Evolutionary conservation across 2,329 filamentous ascomycete genomes (phyloP).

Genomic region (Diaporthe batatas): DNA sequence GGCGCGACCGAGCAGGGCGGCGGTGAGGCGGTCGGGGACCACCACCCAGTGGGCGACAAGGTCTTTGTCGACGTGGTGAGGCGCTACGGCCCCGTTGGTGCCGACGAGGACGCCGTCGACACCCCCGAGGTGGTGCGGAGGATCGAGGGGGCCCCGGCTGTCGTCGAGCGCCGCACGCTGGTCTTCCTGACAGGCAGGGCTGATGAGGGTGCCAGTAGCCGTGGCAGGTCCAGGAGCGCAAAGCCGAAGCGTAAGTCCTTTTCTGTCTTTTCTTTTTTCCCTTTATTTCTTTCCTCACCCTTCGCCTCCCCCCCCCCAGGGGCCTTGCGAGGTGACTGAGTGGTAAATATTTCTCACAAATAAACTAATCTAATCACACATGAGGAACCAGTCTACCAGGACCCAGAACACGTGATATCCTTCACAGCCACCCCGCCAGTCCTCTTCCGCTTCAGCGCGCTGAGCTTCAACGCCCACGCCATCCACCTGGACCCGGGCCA

Average conservation of each 20-base stretch:
- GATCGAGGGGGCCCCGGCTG: conserved; percentile 45
- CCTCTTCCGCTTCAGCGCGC: conserved; percentile 90
- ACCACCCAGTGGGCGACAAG: conserved; percentile 53
- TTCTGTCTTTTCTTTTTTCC: too few relatives aligned
- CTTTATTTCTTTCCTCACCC: too few relatives aligned
- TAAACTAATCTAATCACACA: not conserved
- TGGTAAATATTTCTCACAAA: not conserved
- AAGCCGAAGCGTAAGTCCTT: conserved; percentile 18
- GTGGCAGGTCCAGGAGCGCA: not conserved
- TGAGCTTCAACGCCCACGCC: conserved; percentile 91
- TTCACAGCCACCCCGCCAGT: conserved; percentile 77
- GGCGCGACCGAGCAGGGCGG: conserved; percentile 39
- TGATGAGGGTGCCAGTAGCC: too few relatives aligned
- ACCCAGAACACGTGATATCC: conserved; percentile 50
- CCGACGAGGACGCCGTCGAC: conserved; percentile 43
- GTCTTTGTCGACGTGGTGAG: conserved; percentile 66
- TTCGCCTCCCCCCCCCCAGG: too few relatives aligned
- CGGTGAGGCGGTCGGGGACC: not conserved
- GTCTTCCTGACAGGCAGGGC: conserved; percentile 62
- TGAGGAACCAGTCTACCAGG: conserved; percentile 49
- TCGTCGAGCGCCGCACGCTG: conserved; percentile 64
- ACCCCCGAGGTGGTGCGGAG: conserved; percentile 12
- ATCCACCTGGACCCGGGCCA: conserved; percentile 88
- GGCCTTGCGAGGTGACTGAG: too few relatives aligned
- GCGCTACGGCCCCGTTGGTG: conserved; percentile 54